Evolutionary conservation across 169 alveolate species (phyloP), one percentile per base, ranked within the genome.

Genomic region (Babesia caballi): DNA sequence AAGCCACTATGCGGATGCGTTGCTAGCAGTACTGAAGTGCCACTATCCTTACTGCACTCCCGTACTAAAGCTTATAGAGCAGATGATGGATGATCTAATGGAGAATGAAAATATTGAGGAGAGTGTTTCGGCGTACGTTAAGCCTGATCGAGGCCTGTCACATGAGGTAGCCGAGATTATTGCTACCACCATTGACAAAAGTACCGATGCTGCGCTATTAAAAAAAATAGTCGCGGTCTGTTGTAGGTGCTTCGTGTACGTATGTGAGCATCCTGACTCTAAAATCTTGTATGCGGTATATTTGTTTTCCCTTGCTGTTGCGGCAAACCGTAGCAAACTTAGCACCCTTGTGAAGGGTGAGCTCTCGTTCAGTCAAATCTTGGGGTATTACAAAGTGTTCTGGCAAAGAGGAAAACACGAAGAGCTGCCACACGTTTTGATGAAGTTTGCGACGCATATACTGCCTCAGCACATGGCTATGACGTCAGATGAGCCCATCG

Each of bases 111-210:
- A 63, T 47, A 63, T 63, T n/a, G 73, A 63, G 21, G 60, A 44
- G 1, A 11, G 21, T 8, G 2, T 63, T 2, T 7, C 14, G 33
- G 44, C 42, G n/a, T 63, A 63, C 40, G 12, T 49, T 19, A 6
- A 7, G 8, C 15, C n/a, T 15, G 73, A 40, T 17, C 33, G 44
- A 3, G 73, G 46, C 23, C 30, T 63, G 1, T 46, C 73, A 19
- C 58, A 25, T 33, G 73, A 63, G 47, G 5, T 63, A 4, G 73
- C 73, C 23, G 73, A 63, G 21, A 63, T 63, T 0, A 46, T 46
- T 3, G 73, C 73, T 2, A 63, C 35, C 1, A 44, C 61, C 3
- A 9, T 63, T 14, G 49, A 49, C n/a, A 63, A 63, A 28, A 30
- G 36, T 32, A 23, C 25, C 6, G 60, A 63, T 63, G 30, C 0